A percentile compares a stretch with the other conserved stretches of the same genome.
These are phyloP conservation scores for Aspergillus uvarum DNA, from an alignment of 2,329 filamentous ascomycete genomes.

Conservation along the genomic window DNA sequence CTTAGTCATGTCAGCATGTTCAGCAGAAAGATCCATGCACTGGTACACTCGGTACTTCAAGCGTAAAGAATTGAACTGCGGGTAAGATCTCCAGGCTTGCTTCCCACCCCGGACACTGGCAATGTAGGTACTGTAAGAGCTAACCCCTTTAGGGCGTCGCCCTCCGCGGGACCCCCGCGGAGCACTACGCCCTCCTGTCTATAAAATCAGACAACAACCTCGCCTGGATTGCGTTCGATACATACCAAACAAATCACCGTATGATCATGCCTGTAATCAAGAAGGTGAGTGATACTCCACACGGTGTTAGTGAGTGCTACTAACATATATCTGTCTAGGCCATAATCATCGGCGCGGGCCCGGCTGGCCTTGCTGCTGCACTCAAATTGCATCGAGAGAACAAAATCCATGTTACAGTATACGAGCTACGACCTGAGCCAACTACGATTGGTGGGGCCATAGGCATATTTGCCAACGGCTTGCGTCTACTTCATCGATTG, in stretches of 20 bases:
- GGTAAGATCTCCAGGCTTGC: not conserved
- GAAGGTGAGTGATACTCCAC: not conserved
- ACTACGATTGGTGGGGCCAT: constrained; percentile 34
- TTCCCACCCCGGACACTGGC: not conserved
- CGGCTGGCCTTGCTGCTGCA: constrained; percentile 22
- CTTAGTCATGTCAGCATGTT: too few relatives aligned
- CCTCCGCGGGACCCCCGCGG: not conserved
- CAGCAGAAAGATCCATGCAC: too few relatives aligned
- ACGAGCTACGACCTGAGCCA: constrained; percentile 31
- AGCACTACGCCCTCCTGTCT: not conserved
- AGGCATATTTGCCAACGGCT: constrained; percentile 32
- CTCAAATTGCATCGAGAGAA: constrained; percentile 19
- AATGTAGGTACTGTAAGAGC: not conserved
- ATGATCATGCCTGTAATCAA: not conserved
- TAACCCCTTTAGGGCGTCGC: not conserved
- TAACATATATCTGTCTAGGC: constrained; percentile 6
- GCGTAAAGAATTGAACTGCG: not conserved
- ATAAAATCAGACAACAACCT: not conserved
- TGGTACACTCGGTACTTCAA: too few relatives aligned
- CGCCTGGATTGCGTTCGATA: not conserved
- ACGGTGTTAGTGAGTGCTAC: not conserved
- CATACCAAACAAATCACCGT: not conserved
- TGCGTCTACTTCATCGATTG: constrained; percentile 28
- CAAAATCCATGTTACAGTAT: constrained; percentile 21
- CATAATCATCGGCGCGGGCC: constrained; percentile 25